phyloP scores from a whole-genome alignment of 208 protist genomes.

The Tritrichomonas musculus region DNA sequence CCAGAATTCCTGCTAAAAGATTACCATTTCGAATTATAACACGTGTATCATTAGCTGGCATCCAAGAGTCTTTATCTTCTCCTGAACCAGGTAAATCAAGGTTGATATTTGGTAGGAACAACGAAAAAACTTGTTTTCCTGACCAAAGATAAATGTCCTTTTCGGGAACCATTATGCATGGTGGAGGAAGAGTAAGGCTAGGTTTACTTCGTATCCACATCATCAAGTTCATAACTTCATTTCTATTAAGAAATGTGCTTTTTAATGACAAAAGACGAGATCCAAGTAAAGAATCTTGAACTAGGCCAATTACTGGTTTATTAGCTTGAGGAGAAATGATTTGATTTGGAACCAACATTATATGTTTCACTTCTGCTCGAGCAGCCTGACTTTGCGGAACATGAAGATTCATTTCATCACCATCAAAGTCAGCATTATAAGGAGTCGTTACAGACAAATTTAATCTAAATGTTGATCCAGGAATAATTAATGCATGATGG shows the following conservation, averaged over 20 bases:
- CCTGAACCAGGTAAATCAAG: slow-evolving; percentile 56
- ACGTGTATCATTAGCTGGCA: slow-evolving; percentile 46
- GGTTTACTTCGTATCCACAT: slow-evolving; percentile 80
- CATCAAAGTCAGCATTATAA: slow-evolving; percentile 99
- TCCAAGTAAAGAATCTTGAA: slow-evolving; percentile 95
- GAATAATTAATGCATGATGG: slow-evolving; percentile 76
- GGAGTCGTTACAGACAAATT: slow-evolving; percentile 96
- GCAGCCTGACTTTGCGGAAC: slow-evolving; percentile 91
- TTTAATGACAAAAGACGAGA: slow-evolving; percentile 38
- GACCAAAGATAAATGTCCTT: slow-evolving; percentile 76
- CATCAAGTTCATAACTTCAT: slow-evolving; percentile 91
- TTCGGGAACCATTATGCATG: slow-evolving; percentile 91
- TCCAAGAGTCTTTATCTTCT: neutral
- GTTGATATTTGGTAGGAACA: slow-evolving; percentile 87
- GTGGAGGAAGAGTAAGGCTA: slow-evolving; percentile 69
- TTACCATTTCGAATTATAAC: slow-evolving; percentile 60
- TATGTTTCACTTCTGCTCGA: slow-evolving; percentile 69
- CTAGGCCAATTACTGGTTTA: slow-evolving; percentile 96
- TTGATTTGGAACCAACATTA: slow-evolving; percentile 97
- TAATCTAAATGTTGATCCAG: slow-evolving; percentile 96
- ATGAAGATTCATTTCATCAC: slow-evolving; percentile 99
- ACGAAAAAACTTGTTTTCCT: slow-evolving; percentile 97
- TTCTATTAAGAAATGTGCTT: slow-evolving; percentile 50
- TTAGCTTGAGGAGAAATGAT: slow-evolving; percentile 98
- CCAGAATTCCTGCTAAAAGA: slow-evolving; percentile 56